Percentiles rank a stretch among this genome's conserved stretches.
Conservation (phyloP, 2,329 filamentous ascomycete species). For the Dactylellina sp. region DNA sequence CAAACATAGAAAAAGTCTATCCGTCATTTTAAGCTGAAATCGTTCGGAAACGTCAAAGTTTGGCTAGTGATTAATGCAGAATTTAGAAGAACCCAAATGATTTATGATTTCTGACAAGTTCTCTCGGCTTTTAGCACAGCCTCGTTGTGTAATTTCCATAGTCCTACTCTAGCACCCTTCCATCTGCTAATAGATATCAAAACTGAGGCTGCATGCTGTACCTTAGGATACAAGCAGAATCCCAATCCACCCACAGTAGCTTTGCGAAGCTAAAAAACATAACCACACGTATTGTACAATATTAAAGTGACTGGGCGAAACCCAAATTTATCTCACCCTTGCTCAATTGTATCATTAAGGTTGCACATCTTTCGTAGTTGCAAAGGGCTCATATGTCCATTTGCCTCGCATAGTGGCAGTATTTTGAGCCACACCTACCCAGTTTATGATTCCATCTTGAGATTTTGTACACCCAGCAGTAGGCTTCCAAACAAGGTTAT, state of each 20-base stretch:
- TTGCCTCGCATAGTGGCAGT: conserved; percentile 4
- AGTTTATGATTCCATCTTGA: conserved; percentile 24
- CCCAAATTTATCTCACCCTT: conserved; percentile 50
- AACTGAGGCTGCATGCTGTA: too few relatives aligned
- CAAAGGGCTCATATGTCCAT: too few relatives aligned
- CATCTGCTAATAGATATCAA: too few relatives aligned
- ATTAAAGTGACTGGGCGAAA: too few relatives aligned
- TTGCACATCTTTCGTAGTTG: too few relatives aligned
- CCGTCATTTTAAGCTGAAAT: background rate
- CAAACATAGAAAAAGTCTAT: too few relatives aligned
- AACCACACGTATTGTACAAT: too few relatives aligned
- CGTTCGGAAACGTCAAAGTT: background rate
- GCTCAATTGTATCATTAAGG: too few relatives aligned
- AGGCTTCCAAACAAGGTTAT: conserved; percentile 20
- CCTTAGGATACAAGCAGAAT: too few relatives aligned
- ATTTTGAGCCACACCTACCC: background rate
- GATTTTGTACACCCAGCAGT: conserved; percentile 26
- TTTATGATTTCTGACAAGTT: background rate
- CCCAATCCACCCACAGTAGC: too few relatives aligned
- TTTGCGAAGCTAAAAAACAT: too few relatives aligned
- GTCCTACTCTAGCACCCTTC: too few relatives aligned
- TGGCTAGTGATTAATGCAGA: background rate
- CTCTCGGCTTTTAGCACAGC: background rate
- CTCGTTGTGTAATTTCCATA: background rate
- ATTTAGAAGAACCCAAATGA: background rate